Percentiles rank a stretch among this genome's conserved stretches.
Conservation (phyloP, 1,284 basidiomycete species). For the Cutaneotrichosporon cavernicola region DNA sequence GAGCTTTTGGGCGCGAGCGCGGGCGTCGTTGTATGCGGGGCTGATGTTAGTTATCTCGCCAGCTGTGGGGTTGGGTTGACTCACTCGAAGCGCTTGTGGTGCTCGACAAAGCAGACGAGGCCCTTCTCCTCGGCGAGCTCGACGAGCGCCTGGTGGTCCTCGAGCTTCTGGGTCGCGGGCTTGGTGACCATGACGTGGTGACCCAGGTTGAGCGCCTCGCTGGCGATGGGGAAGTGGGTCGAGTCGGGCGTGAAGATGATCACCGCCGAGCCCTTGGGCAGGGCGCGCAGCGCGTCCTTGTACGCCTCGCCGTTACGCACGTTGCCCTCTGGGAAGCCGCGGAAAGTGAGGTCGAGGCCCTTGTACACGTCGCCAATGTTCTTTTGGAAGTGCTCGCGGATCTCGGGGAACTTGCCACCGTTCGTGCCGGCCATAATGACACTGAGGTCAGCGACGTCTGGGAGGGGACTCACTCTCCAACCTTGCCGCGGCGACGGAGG, state of each 20-base stretch:
- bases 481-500: slow-evolving; percentile 79
- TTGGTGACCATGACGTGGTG: slow-evolving; percentile 90
- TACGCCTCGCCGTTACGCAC: slow-evolving; percentile 76
- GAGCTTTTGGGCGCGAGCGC: slow-evolving; percentile 67
- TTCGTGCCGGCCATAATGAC: slow-evolving; percentile 53
- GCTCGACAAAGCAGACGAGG: slow-evolving; percentile 86
- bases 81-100: slow-evolving; percentile 68
- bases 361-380: slow-evolving; percentile 78
- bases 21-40: slow-evolving; percentile 86
- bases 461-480: slow-evolving; percentile 50
- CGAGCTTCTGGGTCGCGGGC: slow-evolving; percentile 80
- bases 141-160: slow-evolving; percentile 76
- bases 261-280: slow-evolving; percentile 78
- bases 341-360: slow-evolving; percentile 76
- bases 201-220: slow-evolving; percentile 77
- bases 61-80: neutral
- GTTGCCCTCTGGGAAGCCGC: slow-evolving; percentile 71
- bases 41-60: slow-evolving; percentile 21
- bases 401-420: slow-evolving; percentile 66
- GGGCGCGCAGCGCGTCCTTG: slow-evolving; percentile 76
- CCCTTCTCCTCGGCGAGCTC: slow-evolving; percentile 70
- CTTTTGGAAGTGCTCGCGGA: slow-evolving; percentile 73
- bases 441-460: slow-evolving; percentile 21
- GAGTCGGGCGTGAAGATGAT: slow-evolving; percentile 60
- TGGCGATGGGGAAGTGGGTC: slow-evolving; percentile 80